phyloP scores from a whole-genome alignment of 148 eudicot genomes.

The Talinum fruticosum region DNA sequence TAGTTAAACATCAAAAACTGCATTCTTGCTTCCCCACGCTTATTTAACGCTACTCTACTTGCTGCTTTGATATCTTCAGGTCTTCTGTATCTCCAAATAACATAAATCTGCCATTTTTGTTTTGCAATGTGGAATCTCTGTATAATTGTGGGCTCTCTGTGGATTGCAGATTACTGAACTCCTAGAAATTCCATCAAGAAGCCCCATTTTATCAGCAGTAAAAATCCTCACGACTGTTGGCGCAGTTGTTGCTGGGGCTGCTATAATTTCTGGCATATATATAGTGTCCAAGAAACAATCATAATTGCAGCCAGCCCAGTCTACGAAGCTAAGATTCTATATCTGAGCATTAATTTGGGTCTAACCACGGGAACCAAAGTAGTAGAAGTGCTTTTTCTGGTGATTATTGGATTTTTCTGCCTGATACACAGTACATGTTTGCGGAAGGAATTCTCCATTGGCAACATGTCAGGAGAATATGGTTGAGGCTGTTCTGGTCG shows the following conservation, averaged over 20 bases:
- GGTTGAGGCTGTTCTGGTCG: neutral
- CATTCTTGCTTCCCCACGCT: too few relatives aligned
- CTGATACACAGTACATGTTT: neutral
- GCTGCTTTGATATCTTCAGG: too few relatives aligned
- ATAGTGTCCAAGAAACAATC: conserved; percentile 60
- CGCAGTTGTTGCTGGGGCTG: conserved; percentile 73
- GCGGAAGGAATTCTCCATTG: neutral
- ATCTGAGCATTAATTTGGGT: neutral
- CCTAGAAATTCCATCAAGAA: conserved; percentile 42
- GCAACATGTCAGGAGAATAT: neutral
- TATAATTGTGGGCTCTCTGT: neutral
- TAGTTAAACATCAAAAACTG: too few relatives aligned
- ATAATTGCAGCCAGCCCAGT: neutral
- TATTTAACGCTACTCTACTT: too few relatives aligned
- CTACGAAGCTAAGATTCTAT: conserved; percentile 2
- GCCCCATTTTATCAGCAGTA: conserved; percentile 27
- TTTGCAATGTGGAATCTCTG: neutral
- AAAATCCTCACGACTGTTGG: conserved; percentile 64
- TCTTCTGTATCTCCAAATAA: too few relatives aligned
- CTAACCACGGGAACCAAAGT: neutral
- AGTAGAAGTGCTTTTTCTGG: neutral
- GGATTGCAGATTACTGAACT: conserved; percentile 57
- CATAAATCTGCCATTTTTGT: neutral
- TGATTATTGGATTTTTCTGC: neutral
- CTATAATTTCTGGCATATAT: conserved; percentile 73